These are phyloP conservation scores for Fusarium keratoplasticum DNA, from an alignment of 2,329 filamentous ascomycete species.

Conservation along the genomic window DNA sequence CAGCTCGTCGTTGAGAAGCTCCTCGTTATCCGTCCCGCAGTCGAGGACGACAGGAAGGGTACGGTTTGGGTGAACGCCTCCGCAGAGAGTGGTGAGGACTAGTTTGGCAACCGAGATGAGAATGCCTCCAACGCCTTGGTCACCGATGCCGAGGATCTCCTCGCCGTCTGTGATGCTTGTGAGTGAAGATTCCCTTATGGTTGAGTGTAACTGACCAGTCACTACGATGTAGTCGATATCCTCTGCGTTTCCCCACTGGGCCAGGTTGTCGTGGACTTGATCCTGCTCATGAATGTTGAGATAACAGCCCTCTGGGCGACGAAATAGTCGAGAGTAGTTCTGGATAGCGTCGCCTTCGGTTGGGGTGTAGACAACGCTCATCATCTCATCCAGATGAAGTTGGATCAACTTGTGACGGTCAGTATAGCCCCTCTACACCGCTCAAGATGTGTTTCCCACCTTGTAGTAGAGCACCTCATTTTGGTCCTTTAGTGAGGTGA, in stretches of 20 bases:
- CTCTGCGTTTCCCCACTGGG: slow-evolving; percentile 75
- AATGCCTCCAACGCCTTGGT: slow-evolving; percentile 87
- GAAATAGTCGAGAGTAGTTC: slow-evolving; percentile 83
- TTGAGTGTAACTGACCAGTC: slow-evolving; percentile 66
- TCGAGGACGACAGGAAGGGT: slow-evolving; percentile 86
- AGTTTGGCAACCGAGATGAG: slow-evolving; percentile 88
- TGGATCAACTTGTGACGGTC: slow-evolving; percentile 70
- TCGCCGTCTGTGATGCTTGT: slow-evolving; percentile 59
- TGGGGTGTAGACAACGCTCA: slow-evolving; percentile 89
- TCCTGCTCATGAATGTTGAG: slow-evolving; percentile 78
- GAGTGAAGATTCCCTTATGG: neutral
- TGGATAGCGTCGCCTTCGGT: slow-evolving; percentile 91
- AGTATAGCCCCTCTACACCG: slow-evolving; percentile 16
- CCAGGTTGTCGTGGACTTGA: slow-evolving; percentile 72
- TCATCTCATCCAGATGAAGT: slow-evolving; percentile 87
- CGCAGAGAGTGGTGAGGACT: slow-evolving; percentile 84
- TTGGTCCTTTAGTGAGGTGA: slow-evolving; percentile 86
- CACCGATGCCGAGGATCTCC: slow-evolving; percentile 88
- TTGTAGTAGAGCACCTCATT: slow-evolving; percentile 86
- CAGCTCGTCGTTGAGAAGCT: slow-evolving; percentile 78
- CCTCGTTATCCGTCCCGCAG: slow-evolving; percentile 85
- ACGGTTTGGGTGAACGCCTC: slow-evolving; percentile 84
- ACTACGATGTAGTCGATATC: slow-evolving; percentile 92
- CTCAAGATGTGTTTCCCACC: slow-evolving; percentile 52
- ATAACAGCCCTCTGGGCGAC: slow-evolving; percentile 84